Conservation (phyloP, 1,284 basidiomycete genomes). For the Apiotrichum mycotoxinovorans region DNA sequence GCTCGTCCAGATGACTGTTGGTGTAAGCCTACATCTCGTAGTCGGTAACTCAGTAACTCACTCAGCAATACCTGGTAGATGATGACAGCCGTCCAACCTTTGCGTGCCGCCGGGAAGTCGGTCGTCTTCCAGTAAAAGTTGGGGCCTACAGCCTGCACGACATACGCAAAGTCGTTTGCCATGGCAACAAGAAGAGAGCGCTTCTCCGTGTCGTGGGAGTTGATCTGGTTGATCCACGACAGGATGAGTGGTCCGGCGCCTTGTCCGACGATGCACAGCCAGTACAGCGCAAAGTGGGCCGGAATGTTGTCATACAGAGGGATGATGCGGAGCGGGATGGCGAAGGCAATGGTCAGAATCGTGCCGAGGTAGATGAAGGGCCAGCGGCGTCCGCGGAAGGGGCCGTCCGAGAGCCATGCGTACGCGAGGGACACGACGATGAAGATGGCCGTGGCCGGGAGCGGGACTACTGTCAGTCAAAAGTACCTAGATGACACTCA, state of each 20-base stretch:
- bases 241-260: constrained; percentile 22
- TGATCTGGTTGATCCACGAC: constrained; percentile 41
- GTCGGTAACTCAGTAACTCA: too few species aligned
- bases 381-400: constrained; percentile 32
- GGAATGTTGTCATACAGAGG: constrained; percentile 35
- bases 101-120: constrained; percentile 34
- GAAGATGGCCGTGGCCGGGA: constrained; percentile 32
- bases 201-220: constrained; percentile 33
- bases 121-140: constrained; percentile 44
- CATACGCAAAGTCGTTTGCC: constrained; percentile 40
- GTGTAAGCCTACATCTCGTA: too few species aligned
- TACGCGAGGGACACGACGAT: constrained; percentile 28
- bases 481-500: constrained; percentile 1
- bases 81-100: constrained; percentile 31
- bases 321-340: constrained; percentile 23
- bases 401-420: constrained; percentile 40
- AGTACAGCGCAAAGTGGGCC: constrained; percentile 31
- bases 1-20: too few species aligned
- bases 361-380: constrained; percentile 38
- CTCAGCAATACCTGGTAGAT: constrained; percentile 23
- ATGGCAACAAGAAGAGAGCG: constrained; percentile 37
- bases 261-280: constrained; percentile 11
- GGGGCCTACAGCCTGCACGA: constrained; percentile 38
- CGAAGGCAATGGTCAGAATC: constrained; percentile 23
- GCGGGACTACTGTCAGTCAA: constrained; percentile 19